Percentiles rank a stretch among this genome's conserved stretches.
phyloP scores from a whole-genome alignment of 257 asterid genomes.

The Echites panduratus region DNA sequence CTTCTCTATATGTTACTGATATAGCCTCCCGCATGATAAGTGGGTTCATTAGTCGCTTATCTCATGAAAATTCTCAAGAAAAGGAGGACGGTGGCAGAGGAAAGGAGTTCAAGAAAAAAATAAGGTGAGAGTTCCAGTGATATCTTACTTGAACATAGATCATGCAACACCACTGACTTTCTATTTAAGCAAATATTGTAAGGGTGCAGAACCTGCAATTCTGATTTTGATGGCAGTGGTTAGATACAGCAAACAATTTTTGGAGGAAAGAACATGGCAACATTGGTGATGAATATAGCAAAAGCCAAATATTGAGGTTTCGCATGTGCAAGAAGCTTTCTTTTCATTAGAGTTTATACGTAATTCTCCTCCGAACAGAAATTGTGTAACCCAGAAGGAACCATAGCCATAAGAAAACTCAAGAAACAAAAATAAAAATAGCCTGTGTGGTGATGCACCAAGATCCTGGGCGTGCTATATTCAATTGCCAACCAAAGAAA shows the following conservation, averaged over 20 bases:
- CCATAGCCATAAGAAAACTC: neutral
- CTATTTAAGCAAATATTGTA: constrained; percentile 21
- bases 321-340: neutral
- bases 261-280: neutral
- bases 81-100: neutral
- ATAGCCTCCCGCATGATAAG: neutral
- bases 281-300: neutral
- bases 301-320: neutral
- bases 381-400: neutral
- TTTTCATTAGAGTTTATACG: neutral
- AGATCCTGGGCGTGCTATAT: neutral
- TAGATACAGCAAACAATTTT: constrained; percentile 8
- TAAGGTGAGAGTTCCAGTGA: neutral
- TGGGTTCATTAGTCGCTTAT: neutral
- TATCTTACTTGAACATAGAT: constrained; percentile 82
- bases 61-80: neutral
- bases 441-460: neutral
- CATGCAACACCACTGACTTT: constrained; percentile 35
- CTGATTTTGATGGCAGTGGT: constrained; percentile 5
- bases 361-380: neutral
- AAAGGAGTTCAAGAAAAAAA: neutral
- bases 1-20: neutral
- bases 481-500: neutral
- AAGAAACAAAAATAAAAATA: neutral
- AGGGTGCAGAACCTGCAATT: constrained; percentile 37